Evolutionary conservation across 371 early-diverging fungal species (phyloP).

Genomic region (Amoeboaphelidium occidentale): DNA sequence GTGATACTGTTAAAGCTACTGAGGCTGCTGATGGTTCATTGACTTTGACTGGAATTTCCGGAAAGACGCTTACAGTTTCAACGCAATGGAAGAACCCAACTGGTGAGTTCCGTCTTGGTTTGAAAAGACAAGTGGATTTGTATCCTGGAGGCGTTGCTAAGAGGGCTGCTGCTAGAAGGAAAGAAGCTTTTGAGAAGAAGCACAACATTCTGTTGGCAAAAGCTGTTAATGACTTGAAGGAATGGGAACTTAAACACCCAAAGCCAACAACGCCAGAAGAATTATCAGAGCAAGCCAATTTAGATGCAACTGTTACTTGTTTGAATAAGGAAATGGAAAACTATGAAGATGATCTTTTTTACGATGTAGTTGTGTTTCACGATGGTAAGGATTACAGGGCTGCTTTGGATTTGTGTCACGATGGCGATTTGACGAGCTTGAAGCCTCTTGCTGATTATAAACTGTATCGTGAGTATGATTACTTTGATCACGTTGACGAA

Average conservation of each 20-base stretch:
- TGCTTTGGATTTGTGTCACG: constrained; percentile 44
- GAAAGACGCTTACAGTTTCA: constrained; percentile 41
- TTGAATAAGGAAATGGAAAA: constrained; percentile 30
- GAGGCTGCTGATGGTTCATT: background rate
- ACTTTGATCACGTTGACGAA: constrained; percentile 47
- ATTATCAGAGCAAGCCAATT: constrained; percentile 18
- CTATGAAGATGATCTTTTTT: constrained; percentile 27
- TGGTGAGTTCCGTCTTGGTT: constrained; percentile 54
- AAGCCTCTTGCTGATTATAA: constrained; percentile 42
- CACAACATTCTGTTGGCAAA: constrained; percentile 34
- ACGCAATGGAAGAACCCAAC: constrained; percentile 46
- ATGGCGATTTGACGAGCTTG: constrained; percentile 35
- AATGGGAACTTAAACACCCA: constrained; percentile 16
- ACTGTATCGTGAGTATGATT: constrained; percentile 42
- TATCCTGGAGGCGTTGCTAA: constrained; percentile 35
- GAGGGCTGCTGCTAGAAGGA: constrained; percentile 34
- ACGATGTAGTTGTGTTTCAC: constrained; percentile 63
- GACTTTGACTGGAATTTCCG: constrained; percentile 14
- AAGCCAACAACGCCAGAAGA: constrained; percentile 11
- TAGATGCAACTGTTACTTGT: constrained; percentile 36
- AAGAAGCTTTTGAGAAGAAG: constrained; percentile 27
- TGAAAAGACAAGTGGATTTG: constrained; percentile 48
- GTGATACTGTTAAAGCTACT: background rate
- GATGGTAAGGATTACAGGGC: constrained; percentile 73
- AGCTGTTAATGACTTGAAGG: constrained; percentile 27